These are phyloP conservation scores for Tylopilus subfusipes DNA, from an alignment of 768 basidiomycete species.

Conservation along the genomic window DNA sequence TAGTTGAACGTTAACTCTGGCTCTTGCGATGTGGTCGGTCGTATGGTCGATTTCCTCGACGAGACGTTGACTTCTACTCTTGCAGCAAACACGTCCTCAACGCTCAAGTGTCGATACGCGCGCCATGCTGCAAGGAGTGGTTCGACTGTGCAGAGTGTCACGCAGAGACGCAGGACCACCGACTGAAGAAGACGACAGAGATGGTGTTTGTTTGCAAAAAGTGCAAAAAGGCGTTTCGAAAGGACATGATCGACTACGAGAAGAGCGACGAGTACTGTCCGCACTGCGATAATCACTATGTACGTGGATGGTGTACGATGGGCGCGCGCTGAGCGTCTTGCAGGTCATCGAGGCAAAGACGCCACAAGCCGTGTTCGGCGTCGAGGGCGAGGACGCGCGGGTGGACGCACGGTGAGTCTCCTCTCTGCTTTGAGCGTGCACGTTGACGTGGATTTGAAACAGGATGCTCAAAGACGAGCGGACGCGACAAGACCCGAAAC, in stretches of 20 bases:
- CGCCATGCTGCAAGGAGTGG: slow-evolving; percentile 97
- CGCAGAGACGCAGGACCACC: slow-evolving; percentile 75
- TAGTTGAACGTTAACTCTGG: no score
- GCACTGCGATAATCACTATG: slow-evolving; percentile 98
- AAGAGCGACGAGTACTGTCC: slow-evolving; percentile 99
- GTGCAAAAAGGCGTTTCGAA: slow-evolving; percentile 93
- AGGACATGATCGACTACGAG: slow-evolving; percentile 89
- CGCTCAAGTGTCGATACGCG: slow-evolving; percentile 92
- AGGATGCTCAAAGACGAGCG: slow-evolving; percentile 93
- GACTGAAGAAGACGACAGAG: slow-evolving; percentile 71
- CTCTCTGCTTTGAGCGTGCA: neutral
- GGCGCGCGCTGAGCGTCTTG: neutral
- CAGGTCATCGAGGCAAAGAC: slow-evolving; percentile 93
- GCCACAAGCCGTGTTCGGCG: slow-evolving; percentile 76
- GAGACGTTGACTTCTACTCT: neutral
- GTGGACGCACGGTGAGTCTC: slow-evolving; percentile 74
- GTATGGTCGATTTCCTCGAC: neutral
- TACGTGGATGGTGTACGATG: slow-evolving; percentile 37
- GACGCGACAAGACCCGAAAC: slow-evolving; percentile 47
- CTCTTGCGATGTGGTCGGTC: slow-evolving; percentile 29
- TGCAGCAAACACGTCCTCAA: slow-evolving; percentile 93
- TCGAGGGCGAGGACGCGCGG: slow-evolving; percentile 90
- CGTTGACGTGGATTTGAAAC: neutral
- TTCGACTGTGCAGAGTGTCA: slow-evolving; percentile 97
- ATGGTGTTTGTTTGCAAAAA: slow-evolving; percentile 85